Evolutionary conservation across 805 yeast species (phyloP).

Genomic region (Yarrowia sp.): DNA sequence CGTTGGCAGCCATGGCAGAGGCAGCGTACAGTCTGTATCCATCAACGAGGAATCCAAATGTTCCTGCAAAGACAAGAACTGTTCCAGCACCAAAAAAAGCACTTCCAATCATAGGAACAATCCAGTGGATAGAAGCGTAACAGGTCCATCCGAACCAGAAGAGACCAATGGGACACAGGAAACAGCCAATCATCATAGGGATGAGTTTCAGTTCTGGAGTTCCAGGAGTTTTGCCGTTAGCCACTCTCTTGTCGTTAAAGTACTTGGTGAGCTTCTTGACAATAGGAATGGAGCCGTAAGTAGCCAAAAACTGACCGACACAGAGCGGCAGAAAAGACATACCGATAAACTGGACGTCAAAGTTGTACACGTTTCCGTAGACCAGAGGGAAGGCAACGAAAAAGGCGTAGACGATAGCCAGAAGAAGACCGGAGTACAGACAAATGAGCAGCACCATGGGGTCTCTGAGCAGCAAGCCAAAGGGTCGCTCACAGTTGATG

Average conservation of each 20-base stretch:
- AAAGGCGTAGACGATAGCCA: slow-evolving; percentile 70
- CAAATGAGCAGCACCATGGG: slow-evolving; percentile 72
- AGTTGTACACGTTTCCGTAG: slow-evolving; percentile 58
- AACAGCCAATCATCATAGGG: slow-evolving; percentile 64
- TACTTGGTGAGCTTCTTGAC: slow-evolving; percentile 54
- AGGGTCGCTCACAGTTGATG: slow-evolving; percentile 62
- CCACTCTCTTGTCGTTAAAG: slow-evolving; percentile 48
- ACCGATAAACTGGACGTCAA: slow-evolving; percentile 59
- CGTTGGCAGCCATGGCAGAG: slow-evolving; percentile 89
- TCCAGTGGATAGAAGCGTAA: slow-evolving; percentile 61
- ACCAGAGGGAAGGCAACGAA: slow-evolving; percentile 65
- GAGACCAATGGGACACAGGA: slow-evolving; percentile 67
- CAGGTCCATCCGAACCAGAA: slow-evolving; percentile 80
- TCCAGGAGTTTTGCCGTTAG: slow-evolving; percentile 58
- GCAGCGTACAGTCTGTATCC: slow-evolving; percentile 65
- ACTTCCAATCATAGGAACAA: slow-evolving; percentile 68
- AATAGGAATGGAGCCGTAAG: slow-evolving; percentile 56
- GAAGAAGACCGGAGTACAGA: slow-evolving; percentile 66
- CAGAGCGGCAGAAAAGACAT: slow-evolving; percentile 66
- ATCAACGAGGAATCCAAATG: slow-evolving; percentile 62
- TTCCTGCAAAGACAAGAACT: slow-evolving; percentile 67
- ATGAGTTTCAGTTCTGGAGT: slow-evolving; percentile 65
- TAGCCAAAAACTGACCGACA: slow-evolving; percentile 61
- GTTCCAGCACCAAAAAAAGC: slow-evolving; percentile 63
- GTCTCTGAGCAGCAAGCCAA: slow-evolving; percentile 59